Base-by-base conservation (phyloP, 1,139 yeast genomes). In the Sugiyamaella castrensis region DNA sequence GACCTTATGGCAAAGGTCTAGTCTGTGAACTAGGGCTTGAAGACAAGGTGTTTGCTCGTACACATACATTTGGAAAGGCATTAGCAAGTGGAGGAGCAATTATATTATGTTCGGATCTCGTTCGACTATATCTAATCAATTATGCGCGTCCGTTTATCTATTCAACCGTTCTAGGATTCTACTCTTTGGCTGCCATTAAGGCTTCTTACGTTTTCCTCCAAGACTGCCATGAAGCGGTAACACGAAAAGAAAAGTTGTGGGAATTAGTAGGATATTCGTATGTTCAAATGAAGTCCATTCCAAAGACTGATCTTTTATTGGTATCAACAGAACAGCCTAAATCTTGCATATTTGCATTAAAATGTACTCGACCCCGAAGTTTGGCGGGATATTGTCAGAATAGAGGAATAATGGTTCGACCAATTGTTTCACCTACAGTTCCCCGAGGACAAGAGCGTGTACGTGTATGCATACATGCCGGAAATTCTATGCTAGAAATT, bases 21-120 rank as follows among this genome's bases (percentile, higher is more conserved):
- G 64, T 61, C 1, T 43, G 50, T 27, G 40, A 47, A 4, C 34
- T 54, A 10, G 50, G 53, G 1, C 47, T 61, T 26, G 61, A 62
- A 39, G 30, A 48, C 8, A 51, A 52, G n/a, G 46, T 60, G 6
- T 50, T 57, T 32, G 52, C 55, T 9, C 55, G 66, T 11, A 51
- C 60, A 1, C 64, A 60, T 43, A 62, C 66, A 1, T 62, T 62
- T 46, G 66, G 66, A 2, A 62, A 62, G 46, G 65, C 64, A 2
- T 50, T 61, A n/a, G 52, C 57, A 13, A 53, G 59, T 10, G 58
- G 56, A 32, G 66, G 66, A 24, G 60, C 61, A 2, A 52, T 58
- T 11, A 54, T 59, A 2, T 40, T 62, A 2, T 61, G 65, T 42
- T 51, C 55, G 4, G 45, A 50, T 1, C 37, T 49, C 3, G 46